Base-by-base conservation (phyloP, 352 stramenopile genomes). In the Thraustochytrium striatum region DNA sequence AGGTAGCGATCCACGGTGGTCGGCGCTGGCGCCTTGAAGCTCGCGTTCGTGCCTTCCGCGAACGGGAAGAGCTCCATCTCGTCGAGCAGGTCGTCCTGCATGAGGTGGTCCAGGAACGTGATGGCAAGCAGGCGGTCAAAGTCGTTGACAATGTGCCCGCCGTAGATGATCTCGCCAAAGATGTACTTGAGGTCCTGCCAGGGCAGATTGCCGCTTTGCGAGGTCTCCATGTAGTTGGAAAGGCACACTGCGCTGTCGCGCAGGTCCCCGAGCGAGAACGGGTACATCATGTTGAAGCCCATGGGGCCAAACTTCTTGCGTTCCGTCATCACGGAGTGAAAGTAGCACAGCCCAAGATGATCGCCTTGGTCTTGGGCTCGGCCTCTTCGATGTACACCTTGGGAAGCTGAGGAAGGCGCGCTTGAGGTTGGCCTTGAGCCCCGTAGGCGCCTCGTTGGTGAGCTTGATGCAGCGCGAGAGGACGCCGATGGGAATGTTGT, bases 241-340 rank as follows among this genome's bases (percentile, higher is more conserved):
- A 98, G 83, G 57, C 91, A 97, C 70, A 96, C 96, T 1, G 93
- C 91, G 36, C 91, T 97, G 83, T 98, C 94, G 43, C 91, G 90
- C 68, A 98, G 86, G 82, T 98, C 95, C 19, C 94, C 94, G 61
- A 98, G 91, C 32, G 91, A 96, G 85, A 98, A 98, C 3, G 94
- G 94, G 82, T 98, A 98, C 86, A 97, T 97, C 93, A 98, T 98
- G 82, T 98, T 98, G 87, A 96, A 98, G n/a, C 94, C 94, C 72
- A 97, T 92, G 16, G 94, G 92, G 2, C 94, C 94, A 83, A 97
- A 98, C 86, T 97, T 95, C 84, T 98, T 98, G 39, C 94, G 89
- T 84, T 98, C 94, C 91, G 98, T 97, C 69, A 98, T 91, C 62
- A 98, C 89, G 11, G 94, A 93, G 83, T 98, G 94, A 85, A 98